Evolutionary conservation across 2,329 filamentous ascomycete species (phyloP).

Genomic region (Laburnicola sp.): DNA sequence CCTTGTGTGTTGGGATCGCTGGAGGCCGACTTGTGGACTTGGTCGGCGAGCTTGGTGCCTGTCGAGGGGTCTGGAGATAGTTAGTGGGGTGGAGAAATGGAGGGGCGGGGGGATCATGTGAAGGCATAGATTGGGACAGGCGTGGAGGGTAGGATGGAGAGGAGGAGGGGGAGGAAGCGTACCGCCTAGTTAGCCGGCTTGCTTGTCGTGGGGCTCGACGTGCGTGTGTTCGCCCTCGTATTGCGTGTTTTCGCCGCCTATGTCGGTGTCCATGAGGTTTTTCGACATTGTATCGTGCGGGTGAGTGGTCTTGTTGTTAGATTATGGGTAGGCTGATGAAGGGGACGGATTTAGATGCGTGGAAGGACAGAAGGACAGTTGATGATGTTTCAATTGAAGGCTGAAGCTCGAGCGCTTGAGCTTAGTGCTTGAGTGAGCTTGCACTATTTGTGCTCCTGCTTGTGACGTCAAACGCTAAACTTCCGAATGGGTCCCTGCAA

Average conservation of each 20-base stretch:
- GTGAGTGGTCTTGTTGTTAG: neutral
- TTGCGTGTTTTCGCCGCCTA: conserved; percentile 64
- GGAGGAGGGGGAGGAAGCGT: conserved; percentile 10
- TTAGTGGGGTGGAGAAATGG: no score
- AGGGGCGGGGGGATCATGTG: neutral
- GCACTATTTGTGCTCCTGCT: no score
- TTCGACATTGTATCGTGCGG: conserved; percentile 50
- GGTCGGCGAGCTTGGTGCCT: conserved; percentile 13
- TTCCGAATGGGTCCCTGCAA: no score
- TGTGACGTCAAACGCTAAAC: no score
- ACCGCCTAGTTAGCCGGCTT: conserved; percentile 62
- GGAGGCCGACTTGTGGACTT: conserved; percentile 31
- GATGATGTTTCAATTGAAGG: no score
- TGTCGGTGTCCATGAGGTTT: conserved; percentile 62
- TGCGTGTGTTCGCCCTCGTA: conserved; percentile 62
- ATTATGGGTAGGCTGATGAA: neutral
- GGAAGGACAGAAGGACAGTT: conserved; percentile 1
- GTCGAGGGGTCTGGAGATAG: conserved; percentile 13
- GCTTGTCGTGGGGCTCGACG: conserved; percentile 55
- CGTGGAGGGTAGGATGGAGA: neutral
- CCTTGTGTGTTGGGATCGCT: conserved; percentile 49
- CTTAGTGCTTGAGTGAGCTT: no score
- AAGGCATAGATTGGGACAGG: no score
- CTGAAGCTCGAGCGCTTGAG: no score
- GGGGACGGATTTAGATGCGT: neutral